These are phyloP conservation scores for Dryadomyces quercivorus DNA, from an alignment of 2,329 filamentous ascomycete genomes.

Conservation along the genomic window DNA sequence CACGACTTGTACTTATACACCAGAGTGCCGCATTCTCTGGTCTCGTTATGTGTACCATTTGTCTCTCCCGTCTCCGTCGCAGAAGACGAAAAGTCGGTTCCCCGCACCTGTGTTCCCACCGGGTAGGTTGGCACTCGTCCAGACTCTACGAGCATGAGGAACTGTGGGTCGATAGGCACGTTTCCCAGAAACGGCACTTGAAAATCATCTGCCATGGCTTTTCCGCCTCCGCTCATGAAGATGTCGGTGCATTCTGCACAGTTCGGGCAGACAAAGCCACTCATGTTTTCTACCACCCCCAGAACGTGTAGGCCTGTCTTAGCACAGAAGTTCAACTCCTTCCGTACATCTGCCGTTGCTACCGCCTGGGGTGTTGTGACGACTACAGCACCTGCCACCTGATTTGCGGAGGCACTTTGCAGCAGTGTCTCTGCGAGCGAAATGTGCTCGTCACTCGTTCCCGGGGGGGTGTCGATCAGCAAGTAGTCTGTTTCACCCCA, in stretches of 20 bases:
- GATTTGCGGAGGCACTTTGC: conserved; percentile 46
- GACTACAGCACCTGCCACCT: conserved; percentile 78
- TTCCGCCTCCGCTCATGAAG: conserved; percentile 82
- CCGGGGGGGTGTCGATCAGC: conserved; percentile 89
- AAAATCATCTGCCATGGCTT: conserved; percentile 81
- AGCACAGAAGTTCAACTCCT: conserved; percentile 84
- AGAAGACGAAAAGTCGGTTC: conserved; percentile 35
- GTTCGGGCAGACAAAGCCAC: conserved; percentile 71
- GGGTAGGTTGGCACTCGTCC: conserved; percentile 53
- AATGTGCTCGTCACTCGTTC: conserved; percentile 95
- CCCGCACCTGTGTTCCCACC: conserved; percentile 50
- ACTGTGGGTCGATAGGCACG: conserved; percentile 87
- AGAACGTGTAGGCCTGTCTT: conserved; percentile 72
- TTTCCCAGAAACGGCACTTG: conserved; percentile 71
- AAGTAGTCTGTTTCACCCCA: conserved; percentile 87
- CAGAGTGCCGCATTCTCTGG: conserved; percentile 25
- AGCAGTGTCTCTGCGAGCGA: conserved; percentile 80
- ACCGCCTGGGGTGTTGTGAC: conserved; percentile 96
- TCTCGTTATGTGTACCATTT: conserved; percentile 20
- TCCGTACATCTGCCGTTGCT: conserved; percentile 83
- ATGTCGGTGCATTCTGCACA: conserved; percentile 83
- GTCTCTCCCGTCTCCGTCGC: conserved; percentile 13
- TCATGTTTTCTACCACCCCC: conserved; percentile 96
- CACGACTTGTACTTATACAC: conserved; percentile 64
- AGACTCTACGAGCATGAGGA: conserved; percentile 77